Evolutionary conservation across 768 basidiomycete species (phyloP), one percentile per base, ranked within the genome.

Genomic region (Harrya chromipes): DNA sequence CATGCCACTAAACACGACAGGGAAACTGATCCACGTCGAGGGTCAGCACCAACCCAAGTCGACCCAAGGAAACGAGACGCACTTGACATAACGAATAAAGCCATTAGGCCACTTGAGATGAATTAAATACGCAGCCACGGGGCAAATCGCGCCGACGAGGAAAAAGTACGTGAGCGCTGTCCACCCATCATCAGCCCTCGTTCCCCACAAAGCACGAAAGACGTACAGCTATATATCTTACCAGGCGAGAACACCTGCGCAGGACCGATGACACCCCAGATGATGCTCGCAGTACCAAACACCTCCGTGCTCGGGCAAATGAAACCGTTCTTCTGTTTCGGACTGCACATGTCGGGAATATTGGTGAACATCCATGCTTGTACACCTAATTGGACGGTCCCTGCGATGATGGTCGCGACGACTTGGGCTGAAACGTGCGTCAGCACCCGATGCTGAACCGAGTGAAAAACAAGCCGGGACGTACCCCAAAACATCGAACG

Each of bases 251-350:
- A 91, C 61, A 83, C 76, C n/a, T 81, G 74, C 27, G 69, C 71
- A 6, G 90, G 90, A 1, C 90, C 88, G 48, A 93, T 87, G 53
- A 88, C 85, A 52, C 90, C 87, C 84, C 83, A 90, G 54, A 91
- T 78, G 53, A 92, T 79, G 50, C 81, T 82, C 19, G 89, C 89
- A 3, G 86, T 87, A 33, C 85, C 87, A 64, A 91, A 90, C 8
- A 88, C 84, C 53, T 82, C 74, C 6, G 84, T 85, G 11, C 49
- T 65, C 0, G 87, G 86, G 64, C 88, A 90, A 46, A 80, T 84
- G 66, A 89, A 90, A 20, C 79, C 78, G 56, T 84, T 7, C 17
- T 51, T 56, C 36, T 70, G 66, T 6, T 49, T 58, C 4, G 52
- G 40, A 6, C 56, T 51, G 67, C 72, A 53, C 27, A 72, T 66